phyloP scores from a whole-genome alignment of 768 basidiomycete species.

The Tylopilus subfusipes region DNA sequence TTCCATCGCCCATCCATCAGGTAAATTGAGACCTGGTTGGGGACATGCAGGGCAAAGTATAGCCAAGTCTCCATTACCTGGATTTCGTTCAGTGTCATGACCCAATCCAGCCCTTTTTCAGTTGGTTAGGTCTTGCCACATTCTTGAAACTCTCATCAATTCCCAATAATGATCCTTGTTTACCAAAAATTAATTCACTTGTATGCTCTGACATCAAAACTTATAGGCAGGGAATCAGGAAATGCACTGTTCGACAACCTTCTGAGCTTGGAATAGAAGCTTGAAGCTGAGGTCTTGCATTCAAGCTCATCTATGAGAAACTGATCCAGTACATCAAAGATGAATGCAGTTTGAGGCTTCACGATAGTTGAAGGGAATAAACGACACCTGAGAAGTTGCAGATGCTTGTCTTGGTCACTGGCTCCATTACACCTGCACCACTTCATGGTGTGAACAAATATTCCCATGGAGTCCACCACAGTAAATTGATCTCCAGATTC shows the following conservation, averaged over 20 bases:
- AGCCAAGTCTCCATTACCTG: neutral
- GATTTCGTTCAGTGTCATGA: neutral
- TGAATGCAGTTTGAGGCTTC: constrained; percentile 18
- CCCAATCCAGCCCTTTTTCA: neutral
- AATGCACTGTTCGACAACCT: neutral
- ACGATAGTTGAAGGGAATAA: constrained; percentile 14
- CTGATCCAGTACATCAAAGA: constrained; percentile 19
- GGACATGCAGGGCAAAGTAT: too few relatives aligned
- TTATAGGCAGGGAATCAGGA: neutral
- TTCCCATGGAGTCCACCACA: neutral
- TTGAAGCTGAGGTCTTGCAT: constrained; percentile 4
- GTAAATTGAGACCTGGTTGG: too few relatives aligned
- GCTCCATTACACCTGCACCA: neutral
- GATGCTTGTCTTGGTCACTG: neutral
- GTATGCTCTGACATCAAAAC: too few relatives aligned
- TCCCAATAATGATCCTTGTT: neutral
- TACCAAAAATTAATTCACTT: neutral
- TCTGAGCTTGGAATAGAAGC: neutral
- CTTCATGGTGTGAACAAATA: neutral
- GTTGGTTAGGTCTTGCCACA: neutral
- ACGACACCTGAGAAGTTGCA: constrained; percentile 10
- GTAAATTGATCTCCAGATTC: neutral
- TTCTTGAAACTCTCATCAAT: neutral
- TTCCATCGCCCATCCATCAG: too few relatives aligned
- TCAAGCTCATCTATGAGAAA: constrained; percentile 19